Evolutionary conservation across 2,329 filamentous ascomycete species (phyloP), one percentile per base, ranked within the genome.

Genomic region (Neofusicoccum ribis): DNA sequence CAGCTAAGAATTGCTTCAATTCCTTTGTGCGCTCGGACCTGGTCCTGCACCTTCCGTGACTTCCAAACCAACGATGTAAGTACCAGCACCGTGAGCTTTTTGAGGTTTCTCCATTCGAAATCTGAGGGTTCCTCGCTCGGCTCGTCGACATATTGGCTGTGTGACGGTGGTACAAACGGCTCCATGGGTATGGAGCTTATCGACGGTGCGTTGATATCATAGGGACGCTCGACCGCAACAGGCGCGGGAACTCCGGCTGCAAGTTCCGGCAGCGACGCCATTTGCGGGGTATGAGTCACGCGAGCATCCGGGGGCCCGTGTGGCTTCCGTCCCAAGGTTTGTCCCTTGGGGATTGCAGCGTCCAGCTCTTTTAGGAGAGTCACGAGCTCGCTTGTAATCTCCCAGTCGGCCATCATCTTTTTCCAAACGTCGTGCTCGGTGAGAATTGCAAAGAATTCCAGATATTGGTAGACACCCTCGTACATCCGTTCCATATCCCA

Each of bases 401-500:
- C 92, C 91, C 94, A 98, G 69, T 96, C 90, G 58, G 96, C 91
- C 44, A 98, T 85, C 68, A 96, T 89, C 47, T 88, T 85, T 68
- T 96, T 91, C 82, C 92, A 92, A 59, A 92, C 89, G 49, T 89
- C 85, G 71, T 94, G 90, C 73, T 97, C 93, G 0, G 92, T 93
- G 34, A 97, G 86, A 0, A 95, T 93, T 15, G 91, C 92, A 63
- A 97, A 90, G 75, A 98, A 96, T 71, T 97, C 93, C 1, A 98
- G 86, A 73, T 96, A 97, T 76, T 97, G 93, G 60, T 93, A 92
- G 1, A 98, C 87, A 0, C 94, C 94, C 73, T 98, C 94, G 76
- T 96, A 97, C 66, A 96, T 94, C 14, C 94, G 88, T 76, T 98
- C 94, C 90, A 98, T 96, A 72, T 98, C 94, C 94, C 94, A 98